Conservation (phyloP, 257 asterid species). For the Paulownia fortunei region DNA sequence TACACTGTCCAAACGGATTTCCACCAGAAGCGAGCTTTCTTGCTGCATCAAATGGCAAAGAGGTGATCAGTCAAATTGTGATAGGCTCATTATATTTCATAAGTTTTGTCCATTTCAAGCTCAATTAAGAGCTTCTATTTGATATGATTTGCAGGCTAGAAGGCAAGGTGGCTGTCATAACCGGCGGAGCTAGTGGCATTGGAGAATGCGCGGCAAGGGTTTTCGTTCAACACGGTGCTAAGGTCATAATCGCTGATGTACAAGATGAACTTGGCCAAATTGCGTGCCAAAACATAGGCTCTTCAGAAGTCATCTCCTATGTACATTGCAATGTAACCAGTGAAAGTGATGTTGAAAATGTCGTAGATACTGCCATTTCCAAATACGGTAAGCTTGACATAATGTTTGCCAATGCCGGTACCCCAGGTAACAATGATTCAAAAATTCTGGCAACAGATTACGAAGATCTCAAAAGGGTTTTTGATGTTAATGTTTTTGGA, state of each 20-base stretch:
- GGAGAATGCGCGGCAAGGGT: constrained; percentile 38
- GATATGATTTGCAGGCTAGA: constrained; percentile 28
- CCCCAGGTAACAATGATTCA: neutral
- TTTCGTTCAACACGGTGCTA: constrained; percentile 45
- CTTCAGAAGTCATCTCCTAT: constrained; percentile 27
- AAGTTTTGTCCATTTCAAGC: no score
- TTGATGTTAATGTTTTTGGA: constrained; percentile 47
- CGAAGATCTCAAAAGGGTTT: constrained; percentile 33
- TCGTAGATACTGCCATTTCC: constrained; percentile 41
- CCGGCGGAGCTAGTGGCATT: constrained; percentile 53
- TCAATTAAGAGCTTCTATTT: neutral
- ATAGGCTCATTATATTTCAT: no score
- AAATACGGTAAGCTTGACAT: constrained; percentile 50
- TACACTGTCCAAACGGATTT: neutral
- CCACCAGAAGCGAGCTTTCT: neutral
- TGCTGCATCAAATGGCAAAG: neutral
- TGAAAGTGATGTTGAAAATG: constrained; percentile 35
- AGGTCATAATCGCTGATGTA: constrained; percentile 50
- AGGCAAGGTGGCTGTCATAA: constrained; percentile 43
- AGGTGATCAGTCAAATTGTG: neutral
- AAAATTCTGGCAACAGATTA: constrained; percentile 23
- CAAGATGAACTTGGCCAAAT: constrained; percentile 40
- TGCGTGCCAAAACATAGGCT: constrained; percentile 26
- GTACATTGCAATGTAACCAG: constrained; percentile 50
- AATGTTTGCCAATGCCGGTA: constrained; percentile 51